Evolutionary conservation across 345 rosid genomes (phyloP), one percentile per base, ranked within the genome.

Genomic region (Sonneratia caseolaris): DNA sequence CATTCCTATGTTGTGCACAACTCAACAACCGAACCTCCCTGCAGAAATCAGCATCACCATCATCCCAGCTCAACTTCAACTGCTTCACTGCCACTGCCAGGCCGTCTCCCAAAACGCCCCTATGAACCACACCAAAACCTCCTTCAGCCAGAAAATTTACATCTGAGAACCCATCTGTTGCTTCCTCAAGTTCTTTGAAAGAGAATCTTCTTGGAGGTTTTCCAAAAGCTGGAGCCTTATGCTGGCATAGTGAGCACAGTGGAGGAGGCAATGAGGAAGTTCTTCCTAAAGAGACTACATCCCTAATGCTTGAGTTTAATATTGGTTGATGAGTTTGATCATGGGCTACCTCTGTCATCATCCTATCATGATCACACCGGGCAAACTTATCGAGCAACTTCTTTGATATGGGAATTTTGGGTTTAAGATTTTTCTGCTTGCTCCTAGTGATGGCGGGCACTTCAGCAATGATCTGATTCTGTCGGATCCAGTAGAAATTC

Each of bases 1-100:
- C 91, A 78, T 89, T 89, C 77, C 88, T 84, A 75, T 89, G 95
- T 49, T 86, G 95, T 0, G 91, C 95, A 37, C 91, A 89, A 81
- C 91, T 89, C 82, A 89, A 81, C 48, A 89, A 81, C 75, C 82
- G 79, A 14, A 89, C 90, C 76, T 89, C 95, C 80, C 91, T 79
- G 76, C 83, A 82, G 80, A 89, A 89, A 80, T 87, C 91, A 49
- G 83, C 82, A 83, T 89, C 87, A 61, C 85, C 89, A 77, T 86
- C 82, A 43, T 82, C 77, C 40, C 84, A 82, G 7, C 70, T 70
- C 43, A 76, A 77, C 73, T 78, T 87, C 72, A 89, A 76, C 75
- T 82, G 76, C 83, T 89, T 87, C 75, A 86, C 95, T 2, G 95
- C 95, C 69, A 89, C 87, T 66, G 83, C 83, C 82, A 80, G 91